A percentile compares a stretch with the other conserved stretches of the same genome.
These are phyloP conservation scores for Wickerhamomyces sp. DNA, from an alignment of 1,139 yeast species.

Conservation along the genomic window DNA sequence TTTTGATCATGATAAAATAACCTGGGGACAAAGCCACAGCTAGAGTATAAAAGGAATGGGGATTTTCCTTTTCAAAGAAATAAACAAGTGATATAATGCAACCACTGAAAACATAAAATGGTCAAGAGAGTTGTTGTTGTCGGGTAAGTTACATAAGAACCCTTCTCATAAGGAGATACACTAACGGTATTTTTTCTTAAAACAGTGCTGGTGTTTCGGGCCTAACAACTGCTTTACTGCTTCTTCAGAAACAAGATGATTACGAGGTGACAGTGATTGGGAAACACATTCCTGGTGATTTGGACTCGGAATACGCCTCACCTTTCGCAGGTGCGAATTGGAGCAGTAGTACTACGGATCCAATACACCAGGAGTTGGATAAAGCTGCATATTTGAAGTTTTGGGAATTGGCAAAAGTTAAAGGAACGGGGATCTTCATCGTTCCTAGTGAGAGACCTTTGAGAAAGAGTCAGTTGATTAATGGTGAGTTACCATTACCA, in stretches of 20 bases:
- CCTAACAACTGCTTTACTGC: slow-evolving; percentile 40
- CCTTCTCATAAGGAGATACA: not conserved
- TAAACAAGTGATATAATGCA: too few species aligned
- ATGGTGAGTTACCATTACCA: slow-evolving; percentile 13
- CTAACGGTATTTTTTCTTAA: not conserved
- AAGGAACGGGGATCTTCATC: slow-evolving; percentile 37
- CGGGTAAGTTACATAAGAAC: slow-evolving; percentile 11
- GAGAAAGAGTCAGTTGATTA: slow-evolving; percentile 28
- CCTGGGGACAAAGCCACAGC: too few species aligned
- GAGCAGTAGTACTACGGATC: slow-evolving; percentile 47
- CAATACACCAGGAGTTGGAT: slow-evolving; percentile 36
- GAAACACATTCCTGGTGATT: slow-evolving; percentile 49
- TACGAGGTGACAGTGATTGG: slow-evolving; percentile 41
- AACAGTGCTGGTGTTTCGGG: not conserved
- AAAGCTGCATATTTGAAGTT: slow-evolving; percentile 40
- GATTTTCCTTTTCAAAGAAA: too few species aligned
- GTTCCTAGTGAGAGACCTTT: slow-evolving; percentile 44
- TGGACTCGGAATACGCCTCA: slow-evolving; percentile 45
- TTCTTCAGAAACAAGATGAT: slow-evolving; percentile 38
- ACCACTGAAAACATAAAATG: too few species aligned
- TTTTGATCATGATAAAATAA: too few species aligned
- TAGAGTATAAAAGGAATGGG: too few species aligned
- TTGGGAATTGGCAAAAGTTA: slow-evolving; percentile 33
- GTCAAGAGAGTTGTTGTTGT: slow-evolving; percentile 13
- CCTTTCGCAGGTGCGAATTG: slow-evolving; percentile 75